Evolutionary conservation across 169 alveolate species (phyloP).

Genomic region (Miamiensis avidus): DNA sequence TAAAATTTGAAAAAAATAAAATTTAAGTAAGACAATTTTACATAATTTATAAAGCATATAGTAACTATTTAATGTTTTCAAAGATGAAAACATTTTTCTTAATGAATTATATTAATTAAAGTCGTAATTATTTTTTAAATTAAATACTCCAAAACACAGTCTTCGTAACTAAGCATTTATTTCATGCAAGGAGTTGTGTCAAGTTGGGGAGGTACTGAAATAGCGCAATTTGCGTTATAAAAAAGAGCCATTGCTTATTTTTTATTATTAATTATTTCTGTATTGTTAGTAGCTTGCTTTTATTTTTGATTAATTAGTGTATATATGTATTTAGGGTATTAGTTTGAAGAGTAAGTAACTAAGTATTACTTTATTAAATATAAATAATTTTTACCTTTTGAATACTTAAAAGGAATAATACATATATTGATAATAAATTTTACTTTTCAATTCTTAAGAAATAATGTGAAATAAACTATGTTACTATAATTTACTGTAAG

Average conservation of each 20-base stretch:
- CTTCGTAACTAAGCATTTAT: slow-evolving; percentile 76
- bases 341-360: no score
- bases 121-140: neutral
- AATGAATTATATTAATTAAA: neutral
- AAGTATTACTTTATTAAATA: no score
- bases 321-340: no score
- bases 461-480: no score
- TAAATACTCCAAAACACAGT: slow-evolving; percentile 70
- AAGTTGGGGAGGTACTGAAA: slow-evolving; percentile 24
- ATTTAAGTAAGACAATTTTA: neutral
- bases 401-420: no score
- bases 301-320: no score
- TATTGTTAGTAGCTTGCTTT: neutral
- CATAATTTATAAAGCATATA: neutral
- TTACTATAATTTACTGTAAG: no score
- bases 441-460: no score
- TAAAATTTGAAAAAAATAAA: neutral
- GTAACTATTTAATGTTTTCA: neutral
- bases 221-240: slow-evolving; percentile 26
- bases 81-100: neutral
- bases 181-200: slow-evolving; percentile 47
- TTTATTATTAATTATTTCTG: neutral
- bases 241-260: slow-evolving; percentile 18
- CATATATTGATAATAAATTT: no score
- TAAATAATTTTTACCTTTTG: no score